Evolutionary conservation across 2,329 filamentous ascomycete species (phyloP).

Genomic region (Fusarium setosum): DNA sequence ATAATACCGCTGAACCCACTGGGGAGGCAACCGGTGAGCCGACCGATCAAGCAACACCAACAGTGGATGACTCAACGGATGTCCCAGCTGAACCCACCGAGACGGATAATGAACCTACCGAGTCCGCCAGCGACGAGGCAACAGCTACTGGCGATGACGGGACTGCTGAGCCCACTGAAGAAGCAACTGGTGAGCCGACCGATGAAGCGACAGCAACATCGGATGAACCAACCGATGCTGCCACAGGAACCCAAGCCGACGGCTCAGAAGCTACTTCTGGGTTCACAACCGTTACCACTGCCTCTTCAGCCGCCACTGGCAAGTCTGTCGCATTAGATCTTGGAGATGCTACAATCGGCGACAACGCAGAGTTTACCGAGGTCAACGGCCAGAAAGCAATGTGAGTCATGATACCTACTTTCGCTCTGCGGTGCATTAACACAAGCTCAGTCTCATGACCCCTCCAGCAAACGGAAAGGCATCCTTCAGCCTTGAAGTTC

Average conservation of each 20-base stretch:
- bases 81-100: background rate
- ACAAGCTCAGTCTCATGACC: background rate
- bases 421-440: background rate
- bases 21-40: background rate
- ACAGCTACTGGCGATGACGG: background rate
- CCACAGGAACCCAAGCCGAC: background rate
- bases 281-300: background rate
- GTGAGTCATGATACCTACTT: background rate
- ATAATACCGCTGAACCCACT: background rate
- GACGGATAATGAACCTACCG: background rate
- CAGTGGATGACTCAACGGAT: no score
- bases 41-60: background rate
- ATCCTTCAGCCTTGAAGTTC: conserved; percentile 7
- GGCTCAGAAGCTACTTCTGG: background rate
- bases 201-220: background rate
- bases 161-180: background rate
- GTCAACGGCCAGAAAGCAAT: conserved; percentile 12
- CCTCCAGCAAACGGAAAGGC: conserved; percentile 12
- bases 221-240: background rate
- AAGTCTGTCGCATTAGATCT: background rate
- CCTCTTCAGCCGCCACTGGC: background rate
- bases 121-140: background rate
- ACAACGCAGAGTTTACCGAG: conserved; percentile 2
- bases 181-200: background rate
- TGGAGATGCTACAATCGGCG: background rate